Evolutionary conservation across 169 alveolate genomes (phyloP), one percentile per base, ranked within the genome.

Genomic region (Cryptosporidium sp.): DNA sequence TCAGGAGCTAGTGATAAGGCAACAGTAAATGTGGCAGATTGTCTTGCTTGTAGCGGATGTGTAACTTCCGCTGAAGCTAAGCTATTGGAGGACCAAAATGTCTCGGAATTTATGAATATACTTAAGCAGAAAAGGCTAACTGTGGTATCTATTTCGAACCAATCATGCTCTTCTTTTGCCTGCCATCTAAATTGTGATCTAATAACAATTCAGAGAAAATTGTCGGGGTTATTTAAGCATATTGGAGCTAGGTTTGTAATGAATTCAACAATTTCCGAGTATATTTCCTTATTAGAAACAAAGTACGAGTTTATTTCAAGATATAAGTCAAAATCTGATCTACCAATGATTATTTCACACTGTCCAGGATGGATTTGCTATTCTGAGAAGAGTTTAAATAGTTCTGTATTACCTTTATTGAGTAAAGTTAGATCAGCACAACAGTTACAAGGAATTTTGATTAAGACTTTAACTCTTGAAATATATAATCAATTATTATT

Each of bases 351-450:
- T 29, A 87, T 96, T 62, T 93, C 96, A 18, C 98, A 97, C 86
- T 97, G 99, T 70, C 99, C 99, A 4, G 99, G 99, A 0, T 97
- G 98, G 98, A 93, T 95, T 3, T 94, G 96, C 69, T 97, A 97
- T 93, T 97, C 99, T 4, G 98, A 97, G 91, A 97, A 97, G 85
- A 95, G 92, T 23, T 93, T 95, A 21, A 97, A 95, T 26, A 94
- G 91, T 51, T 86, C 85, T 21, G 92, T 95, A 12, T 93, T 96
- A 37, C 92, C 94, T 14, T 84, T 92, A 73, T 94, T 97, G 95
- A 95, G 98, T 75, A 92, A 87, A 69, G 94, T 96, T 14, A 93
- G 97, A 86, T 94, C 97, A 7, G 97, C 98, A 31, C 96, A 97
- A 87, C 94, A 95, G 85, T 91, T 96, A 12, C 94, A 94, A 58